These are phyloP conservation scores for Candida glucosophila DNA, from an alignment of 1,139 yeast species.

Conservation along the genomic window DNA sequence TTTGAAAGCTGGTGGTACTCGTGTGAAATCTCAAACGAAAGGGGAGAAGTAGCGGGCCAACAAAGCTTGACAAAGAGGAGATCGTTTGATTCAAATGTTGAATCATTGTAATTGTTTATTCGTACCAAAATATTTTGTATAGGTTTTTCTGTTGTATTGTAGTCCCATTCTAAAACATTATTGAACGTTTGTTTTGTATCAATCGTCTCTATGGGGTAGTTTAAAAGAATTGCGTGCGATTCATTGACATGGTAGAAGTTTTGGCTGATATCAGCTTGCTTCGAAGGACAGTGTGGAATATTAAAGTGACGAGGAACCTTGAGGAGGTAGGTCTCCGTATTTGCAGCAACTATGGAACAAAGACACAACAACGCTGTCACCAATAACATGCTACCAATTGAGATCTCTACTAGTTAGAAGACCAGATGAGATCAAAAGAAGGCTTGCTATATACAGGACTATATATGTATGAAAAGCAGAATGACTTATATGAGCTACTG, in stretches of 20 bases:
- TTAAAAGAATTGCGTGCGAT: conserved; percentile 17
- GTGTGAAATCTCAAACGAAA: conserved; percentile 18
- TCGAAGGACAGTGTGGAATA: conserved; percentile 12
- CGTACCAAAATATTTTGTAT: conserved; percentile 17
- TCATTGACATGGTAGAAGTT: conserved; percentile 11
- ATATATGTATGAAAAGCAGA: too few species aligned
- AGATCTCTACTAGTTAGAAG: too few species aligned
- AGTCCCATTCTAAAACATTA: conserved; percentile 1
- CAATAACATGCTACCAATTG: too few species aligned
- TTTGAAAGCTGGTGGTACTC: conserved; percentile 11
- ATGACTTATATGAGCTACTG: too few species aligned
- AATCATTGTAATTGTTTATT: conserved; percentile 26
- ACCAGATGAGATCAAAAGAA: too few species aligned
- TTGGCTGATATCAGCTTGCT: background rate
- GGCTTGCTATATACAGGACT: background rate
- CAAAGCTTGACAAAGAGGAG: conserved; percentile 29
- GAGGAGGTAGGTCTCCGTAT: conserved; percentile 30
- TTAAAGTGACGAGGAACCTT: conserved; percentile 28
- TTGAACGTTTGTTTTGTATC: background rate
- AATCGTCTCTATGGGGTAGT: conserved; percentile 21
- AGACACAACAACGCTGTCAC: background rate
- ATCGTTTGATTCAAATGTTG: conserved; percentile 21
- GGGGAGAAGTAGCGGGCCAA: conserved; percentile 38
- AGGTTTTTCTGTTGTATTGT: conserved; percentile 9
- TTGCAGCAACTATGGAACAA: conserved; percentile 12